Base-by-base conservation (phyloP, 1,284 basidiomycete species). In the Meripilus lineatus region DNA sequence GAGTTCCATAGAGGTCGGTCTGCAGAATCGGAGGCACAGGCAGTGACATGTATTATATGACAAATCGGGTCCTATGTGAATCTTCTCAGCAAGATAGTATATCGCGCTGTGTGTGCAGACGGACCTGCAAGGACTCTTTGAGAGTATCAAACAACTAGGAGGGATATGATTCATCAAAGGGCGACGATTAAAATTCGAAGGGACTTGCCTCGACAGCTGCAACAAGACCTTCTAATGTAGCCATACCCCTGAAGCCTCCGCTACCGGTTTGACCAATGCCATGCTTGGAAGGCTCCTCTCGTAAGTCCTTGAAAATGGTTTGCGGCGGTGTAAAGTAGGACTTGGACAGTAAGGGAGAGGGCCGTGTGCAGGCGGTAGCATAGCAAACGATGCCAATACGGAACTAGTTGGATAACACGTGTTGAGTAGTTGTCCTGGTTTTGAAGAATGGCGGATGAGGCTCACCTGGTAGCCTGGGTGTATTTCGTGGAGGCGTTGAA, bases 181-280 rank as follows among this genome's bases (percentile, higher is more conserved):
- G 32, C 28, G 22, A 14, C 28, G 21, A 21, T 35, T 20, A 28
- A 18, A 7, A 39, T n/a, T 7, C 34, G 28, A 2, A 24, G 14
- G 8, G 17, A 57, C 67, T 42, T 52, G 86, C 85, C 72, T 89
- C 85, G 17, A 89, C 62, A 14, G 77, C 79, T 17, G 84, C 79
- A 13, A 84, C 80, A 14, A 86, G 62, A 2, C 81, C 85, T 46
- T 89, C 85, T 4, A 89, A 61, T 3, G 79, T 79, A 20, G 82
- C 81, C 73, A 85, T 72, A 1, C 84, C 84, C 41, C 64, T 38
- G n/a, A 63, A 38, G 50, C 59, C 72, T 18, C 73, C 74, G 2
- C 69, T 69, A 23, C 70, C 69, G 2, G 77, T 76, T 41, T 69
- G 63, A 1, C 83, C 82, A 18, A 85, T 68, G 1, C 79, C 79